Evolutionary conservation across 208 protist species (phyloP).

Genomic region (Leishmania turanica): DNA sequence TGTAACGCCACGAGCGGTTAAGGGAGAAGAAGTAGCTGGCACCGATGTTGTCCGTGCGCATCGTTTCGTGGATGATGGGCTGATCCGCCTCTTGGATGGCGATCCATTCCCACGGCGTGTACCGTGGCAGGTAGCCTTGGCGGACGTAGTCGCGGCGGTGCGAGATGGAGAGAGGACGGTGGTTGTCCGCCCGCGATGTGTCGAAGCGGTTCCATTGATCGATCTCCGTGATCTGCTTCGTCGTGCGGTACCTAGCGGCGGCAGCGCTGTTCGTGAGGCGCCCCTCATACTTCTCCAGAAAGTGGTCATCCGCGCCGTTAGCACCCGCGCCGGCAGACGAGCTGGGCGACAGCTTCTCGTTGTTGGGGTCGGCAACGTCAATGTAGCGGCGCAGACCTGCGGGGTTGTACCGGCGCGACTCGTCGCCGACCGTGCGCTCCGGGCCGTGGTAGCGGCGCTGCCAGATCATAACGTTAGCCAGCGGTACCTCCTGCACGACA

Average conservation of each 20-base stretch:
- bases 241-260: conserved; percentile 58
- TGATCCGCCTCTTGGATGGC: conserved; percentile 89
- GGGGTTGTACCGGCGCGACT: conserved; percentile 71
- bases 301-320: conserved; percentile 54
- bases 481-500: conserved; percentile 56
- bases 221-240: conserved; percentile 89
- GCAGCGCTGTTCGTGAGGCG: conserved; percentile 12
- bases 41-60: conserved; percentile 79
- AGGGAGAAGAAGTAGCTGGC: conserved; percentile 82
- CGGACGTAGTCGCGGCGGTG: conserved; percentile 88
- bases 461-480: conserved; percentile 84
- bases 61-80: conserved; percentile 82
- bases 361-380: conserved; percentile 81
- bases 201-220: conserved; percentile 83
- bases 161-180: conserved; percentile 84
- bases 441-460: conserved; percentile 84
- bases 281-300: conserved; percentile 87
- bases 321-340: not conserved
- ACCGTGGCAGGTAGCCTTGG: conserved; percentile 84
- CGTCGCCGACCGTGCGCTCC: conserved; percentile 82
- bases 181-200: conserved; percentile 78
- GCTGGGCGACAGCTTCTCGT: conserved; percentile 36
- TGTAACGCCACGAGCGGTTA: conserved; percentile 89
- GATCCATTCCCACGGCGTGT: conserved; percentile 93
- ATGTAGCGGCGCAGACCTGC: conserved; percentile 72